Conservation (phyloP, 2,329 filamentous ascomycete genomes). For the Pseudogymnoascus sp. region DNA sequence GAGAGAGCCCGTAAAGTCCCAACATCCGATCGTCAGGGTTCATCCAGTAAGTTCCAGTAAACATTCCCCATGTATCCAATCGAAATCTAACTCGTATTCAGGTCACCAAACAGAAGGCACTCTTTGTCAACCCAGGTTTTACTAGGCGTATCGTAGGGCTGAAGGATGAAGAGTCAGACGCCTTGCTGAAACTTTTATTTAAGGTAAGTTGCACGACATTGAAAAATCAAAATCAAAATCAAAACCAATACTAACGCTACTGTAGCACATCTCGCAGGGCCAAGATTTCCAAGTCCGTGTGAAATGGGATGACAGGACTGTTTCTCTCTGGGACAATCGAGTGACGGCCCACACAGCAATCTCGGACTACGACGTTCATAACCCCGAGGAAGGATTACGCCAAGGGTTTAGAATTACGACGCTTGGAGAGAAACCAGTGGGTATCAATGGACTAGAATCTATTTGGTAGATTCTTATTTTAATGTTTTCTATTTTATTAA, state of each 20-base stretch:
- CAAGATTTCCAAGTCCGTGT: slow-evolving; percentile 64
- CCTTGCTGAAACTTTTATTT: slow-evolving; percentile 65
- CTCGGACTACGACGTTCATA: slow-evolving; percentile 35
- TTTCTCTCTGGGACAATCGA: slow-evolving; percentile 72
- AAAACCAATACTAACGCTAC: slow-evolving; percentile 45
- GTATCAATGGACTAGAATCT: slow-evolving; percentile 31
- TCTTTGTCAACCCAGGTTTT: slow-evolving; percentile 72
- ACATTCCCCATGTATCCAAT: slow-evolving; percentile 19
- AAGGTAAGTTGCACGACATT: slow-evolving; percentile 18
- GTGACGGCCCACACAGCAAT: slow-evolving; percentile 40
- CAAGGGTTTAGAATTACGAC: slow-evolving; percentile 36
- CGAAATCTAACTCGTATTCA: not conserved
- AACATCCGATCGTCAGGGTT: slow-evolving; percentile 68
- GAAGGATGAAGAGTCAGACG: slow-evolving; percentile 78
- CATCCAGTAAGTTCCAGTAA: slow-evolving; percentile 52
- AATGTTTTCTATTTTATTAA: not conserved
- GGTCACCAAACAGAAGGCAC: slow-evolving; percentile 67
- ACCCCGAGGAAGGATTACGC: slow-evolving; percentile 32
- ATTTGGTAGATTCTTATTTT: slow-evolving; percentile 25
- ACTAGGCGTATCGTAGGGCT: slow-evolving; percentile 69
- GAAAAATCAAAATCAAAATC: no score
- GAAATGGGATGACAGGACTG: slow-evolving; percentile 66
- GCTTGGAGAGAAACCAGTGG: slow-evolving; percentile 31
- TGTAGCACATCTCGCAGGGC: slow-evolving; percentile 61
- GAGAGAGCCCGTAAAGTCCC: slow-evolving; percentile 61